Percentiles rank a stretch among this genome's conserved stretches.
phyloP scores from a whole-genome alignment of 2,329 filamentous ascomycete species.

The Hypomyces perniciosus region DNA sequence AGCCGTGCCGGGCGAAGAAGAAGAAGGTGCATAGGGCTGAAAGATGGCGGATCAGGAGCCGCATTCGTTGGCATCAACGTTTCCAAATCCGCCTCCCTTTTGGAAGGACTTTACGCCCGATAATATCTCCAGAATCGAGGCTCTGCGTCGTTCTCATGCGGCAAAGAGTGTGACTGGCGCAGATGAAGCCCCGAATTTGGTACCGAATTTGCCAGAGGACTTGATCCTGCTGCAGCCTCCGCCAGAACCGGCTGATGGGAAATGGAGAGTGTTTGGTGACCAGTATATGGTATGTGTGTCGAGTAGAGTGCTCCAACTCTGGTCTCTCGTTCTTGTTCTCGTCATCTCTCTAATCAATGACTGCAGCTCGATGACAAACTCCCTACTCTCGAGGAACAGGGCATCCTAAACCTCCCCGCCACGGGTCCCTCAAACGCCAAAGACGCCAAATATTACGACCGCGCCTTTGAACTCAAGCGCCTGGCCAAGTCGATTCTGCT shows the following conservation, averaged over 20 bases:
- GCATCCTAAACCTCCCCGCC: slow-evolving; percentile 59
- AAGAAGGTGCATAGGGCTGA: slow-evolving; percentile 2
- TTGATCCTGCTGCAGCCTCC: slow-evolving; percentile 78
- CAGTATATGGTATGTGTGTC: slow-evolving; percentile 46
- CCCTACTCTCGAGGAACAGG: slow-evolving; percentile 62
- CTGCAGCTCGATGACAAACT: slow-evolving; percentile 53
- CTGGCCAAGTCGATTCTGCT: slow-evolving; percentile 80
- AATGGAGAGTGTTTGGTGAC: slow-evolving; percentile 70
- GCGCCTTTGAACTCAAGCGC: slow-evolving; percentile 63
- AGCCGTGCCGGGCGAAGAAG: background rate
- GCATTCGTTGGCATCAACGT: slow-evolving; percentile 55
- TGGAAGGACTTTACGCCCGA: slow-evolving; percentile 80
- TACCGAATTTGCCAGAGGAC: slow-evolving; percentile 57
- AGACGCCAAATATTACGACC: slow-evolving; percentile 53
- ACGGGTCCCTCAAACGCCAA: slow-evolving; percentile 35
- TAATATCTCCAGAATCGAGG: slow-evolving; percentile 55
- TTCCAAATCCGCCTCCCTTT: slow-evolving; percentile 83
- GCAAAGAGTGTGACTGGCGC: slow-evolving; percentile 7
- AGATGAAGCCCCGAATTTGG: slow-evolving; percentile 24
- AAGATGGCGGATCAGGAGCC: slow-evolving; percentile 54
- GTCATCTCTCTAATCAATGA: background rate
- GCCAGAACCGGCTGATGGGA: slow-evolving; percentile 61
- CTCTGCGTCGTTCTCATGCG: slow-evolving; percentile 36
- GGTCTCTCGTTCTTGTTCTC: too few relatives aligned
- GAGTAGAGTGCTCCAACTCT: background rate